Evolutionary conservation across 2,329 filamentous ascomycete species (phyloP), one percentile per base, ranked within the genome.

Genomic region (Pestalotiopsis sp.): DNA sequence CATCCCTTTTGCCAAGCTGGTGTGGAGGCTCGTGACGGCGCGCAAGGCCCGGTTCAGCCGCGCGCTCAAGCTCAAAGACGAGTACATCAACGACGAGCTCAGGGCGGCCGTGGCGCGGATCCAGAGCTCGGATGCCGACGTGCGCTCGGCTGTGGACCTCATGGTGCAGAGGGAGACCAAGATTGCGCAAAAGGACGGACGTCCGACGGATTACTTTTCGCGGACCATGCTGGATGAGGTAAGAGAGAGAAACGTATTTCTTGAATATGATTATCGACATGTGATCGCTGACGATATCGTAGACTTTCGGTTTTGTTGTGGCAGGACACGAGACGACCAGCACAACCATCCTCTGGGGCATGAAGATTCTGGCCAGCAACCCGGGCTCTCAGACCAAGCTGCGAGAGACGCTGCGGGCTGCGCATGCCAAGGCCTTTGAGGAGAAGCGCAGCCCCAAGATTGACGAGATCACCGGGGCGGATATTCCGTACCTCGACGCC

Each of bases 261-360:
- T 4, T 25, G 12, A 9, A 5, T 4, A 13, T 17, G 20, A 4
- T 1, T 23, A 11, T 71, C 25, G 70, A 70, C 0, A 12, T 41
- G 27, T 14, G 72, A 52, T n/a, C 20, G 20, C 45, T 52, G 45
- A 52, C 17, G 17, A 20, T 20, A n/a, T 17, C 7, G 20, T 20
- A 75, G 71, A 73, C 78, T 68, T 78, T 77, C 58, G 78, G 77
- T 56, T 77, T 78, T 70, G 72, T 78, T 61, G 56, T 78, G 45
- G 79, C 76, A 0, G 78, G 78, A 3, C 76, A 80, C 66, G 78
- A 81, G 65, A 80, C 79, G 1, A 71, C 74, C 0, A 74, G 73
- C 20, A 77, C 75, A 0, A 74, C 77, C 1, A 57, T 77, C 7
- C 68, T 73, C 2, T 78, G 77, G 77, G 72, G 66, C 13, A 61